Evolutionary conservation across 1,284 basidiomycete species (phyloP).

Genomic region (Xerocomus nothofagi): DNA sequence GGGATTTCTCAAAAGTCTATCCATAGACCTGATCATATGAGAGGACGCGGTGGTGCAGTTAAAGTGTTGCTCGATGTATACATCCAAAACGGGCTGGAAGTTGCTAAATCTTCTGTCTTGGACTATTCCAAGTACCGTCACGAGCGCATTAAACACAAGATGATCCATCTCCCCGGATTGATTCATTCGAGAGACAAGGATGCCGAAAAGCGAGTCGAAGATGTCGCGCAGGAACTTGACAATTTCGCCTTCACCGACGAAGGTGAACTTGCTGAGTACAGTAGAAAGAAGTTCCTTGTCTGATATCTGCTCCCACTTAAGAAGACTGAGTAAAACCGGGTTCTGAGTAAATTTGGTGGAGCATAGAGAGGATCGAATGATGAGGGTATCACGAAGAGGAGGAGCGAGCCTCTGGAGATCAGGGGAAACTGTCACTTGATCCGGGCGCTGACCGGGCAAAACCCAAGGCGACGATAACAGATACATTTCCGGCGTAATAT

Average conservation of each 20-base stretch:
- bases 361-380: slow-evolving; percentile 86
- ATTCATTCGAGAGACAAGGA: slow-evolving; percentile 78
- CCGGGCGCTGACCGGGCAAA: slow-evolving; percentile 52
- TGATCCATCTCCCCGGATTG: slow-evolving; percentile 79
- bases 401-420: slow-evolving; percentile 68
- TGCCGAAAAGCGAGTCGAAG: slow-evolving; percentile 92
- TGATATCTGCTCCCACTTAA: slow-evolving; percentile 78
- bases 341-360: slow-evolving; percentile 95
- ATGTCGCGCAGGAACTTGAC: slow-evolving; percentile 93
- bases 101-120: slow-evolving; percentile 96
- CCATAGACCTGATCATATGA: slow-evolving; percentile 86
- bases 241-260: slow-evolving; percentile 90
- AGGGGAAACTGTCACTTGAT: slow-evolving; percentile 58
- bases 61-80: slow-evolving; percentile 93
- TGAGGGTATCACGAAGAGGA: slow-evolving; percentile 76
- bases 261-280: slow-evolving; percentile 85
- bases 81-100: slow-evolving; percentile 90
- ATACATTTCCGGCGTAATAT: slow-evolving; percentile 66
- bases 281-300: slow-evolving; percentile 71
- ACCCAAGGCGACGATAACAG: slow-evolving; percentile 65
- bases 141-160: slow-evolving; percentile 87
- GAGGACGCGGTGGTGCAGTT: slow-evolving; percentile 74
- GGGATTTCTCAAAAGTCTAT: slow-evolving; percentile 76
- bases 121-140: slow-evolving; percentile 87
- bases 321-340: slow-evolving; percentile 76